Conservation (phyloP, 2,329 filamentous ascomycete species). For the Dothistroma pini region DNA sequence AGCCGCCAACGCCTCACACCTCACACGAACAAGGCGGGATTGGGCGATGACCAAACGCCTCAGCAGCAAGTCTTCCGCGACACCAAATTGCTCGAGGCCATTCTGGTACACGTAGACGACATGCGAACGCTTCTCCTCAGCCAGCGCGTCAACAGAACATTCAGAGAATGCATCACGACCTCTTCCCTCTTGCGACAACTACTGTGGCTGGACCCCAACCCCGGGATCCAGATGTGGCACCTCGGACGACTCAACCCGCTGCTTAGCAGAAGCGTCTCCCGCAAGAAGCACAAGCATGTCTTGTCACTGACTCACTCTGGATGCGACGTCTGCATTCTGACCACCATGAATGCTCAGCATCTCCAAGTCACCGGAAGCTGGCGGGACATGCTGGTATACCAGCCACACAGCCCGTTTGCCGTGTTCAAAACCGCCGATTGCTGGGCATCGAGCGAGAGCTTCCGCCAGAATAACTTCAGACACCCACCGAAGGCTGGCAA, state of each 20-base stretch:
- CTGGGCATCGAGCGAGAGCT: neutral
- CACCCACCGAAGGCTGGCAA: neutral
- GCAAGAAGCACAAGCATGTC: constrained; percentile 2
- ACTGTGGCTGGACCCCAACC: constrained; percentile 1
- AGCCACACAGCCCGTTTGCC: neutral
- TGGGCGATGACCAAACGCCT: neutral
- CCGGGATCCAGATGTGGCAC: neutral
- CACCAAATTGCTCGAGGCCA: neutral
- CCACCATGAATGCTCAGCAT: neutral
- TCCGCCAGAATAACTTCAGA: neutral
- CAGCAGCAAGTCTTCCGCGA: constrained; percentile 1
- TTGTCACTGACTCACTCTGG: neutral
- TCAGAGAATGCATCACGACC: neutral
- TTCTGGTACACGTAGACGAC: neutral
- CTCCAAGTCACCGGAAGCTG: neutral
- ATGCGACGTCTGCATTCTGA: neutral
- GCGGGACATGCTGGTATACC: constrained; percentile 3
- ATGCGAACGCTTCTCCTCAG: constrained; percentile 1
- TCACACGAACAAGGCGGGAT: neutral
- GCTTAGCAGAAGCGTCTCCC: neutral
- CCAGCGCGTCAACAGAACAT: neutral
- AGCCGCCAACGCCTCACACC: no score
- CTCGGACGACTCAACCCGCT: neutral
- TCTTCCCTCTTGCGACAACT: neutral
- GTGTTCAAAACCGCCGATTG: neutral